Percentiles rank a stretch among this genome's conserved stretches.
Conservation (phyloP, 306 rosid species). For the Begonia fuchsioides region DNA sequence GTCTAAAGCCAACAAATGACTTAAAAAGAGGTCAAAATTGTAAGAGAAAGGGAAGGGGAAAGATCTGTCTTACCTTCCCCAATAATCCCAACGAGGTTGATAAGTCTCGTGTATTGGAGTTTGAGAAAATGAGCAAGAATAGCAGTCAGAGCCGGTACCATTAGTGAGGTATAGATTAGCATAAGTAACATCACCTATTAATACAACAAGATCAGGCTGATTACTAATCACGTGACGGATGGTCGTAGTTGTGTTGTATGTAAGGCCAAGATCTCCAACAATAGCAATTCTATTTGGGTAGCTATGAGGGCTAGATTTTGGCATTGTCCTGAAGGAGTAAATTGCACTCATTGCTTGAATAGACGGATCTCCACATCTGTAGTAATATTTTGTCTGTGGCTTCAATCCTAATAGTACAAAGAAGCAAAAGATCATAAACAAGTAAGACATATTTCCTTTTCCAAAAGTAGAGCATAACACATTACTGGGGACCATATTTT, state of each 20-base stretch:
- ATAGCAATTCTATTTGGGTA: constrained; percentile 55
- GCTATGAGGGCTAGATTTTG: constrained; percentile 37
- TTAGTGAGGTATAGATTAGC: constrained; percentile 73
- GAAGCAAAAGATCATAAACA: background rate
- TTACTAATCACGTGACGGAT: constrained; percentile 45
- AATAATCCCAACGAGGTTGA: constrained; percentile 91
- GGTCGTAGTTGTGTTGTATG: constrained; percentile 67
- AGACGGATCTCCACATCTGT: constrained; percentile 70
- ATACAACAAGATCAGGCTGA: constrained; percentile 57
- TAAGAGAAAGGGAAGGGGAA: background rate
- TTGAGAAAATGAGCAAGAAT: constrained; percentile 54
- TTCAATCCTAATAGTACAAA: constrained; percentile 32
- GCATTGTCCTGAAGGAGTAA: no score
- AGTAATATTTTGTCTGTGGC: constrained; percentile 44
- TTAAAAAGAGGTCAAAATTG: no score
- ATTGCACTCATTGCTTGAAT: no score
- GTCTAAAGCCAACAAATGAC: background rate
- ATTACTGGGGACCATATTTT: no score
- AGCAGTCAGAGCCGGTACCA: constrained; percentile 78
- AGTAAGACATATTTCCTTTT: no score
- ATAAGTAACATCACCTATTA: constrained; percentile 69
- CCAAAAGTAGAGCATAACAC: no score
- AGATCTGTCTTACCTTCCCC: constrained; percentile 57
- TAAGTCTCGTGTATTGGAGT: constrained; percentile 75
- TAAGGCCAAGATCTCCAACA: constrained; percentile 90